These are phyloP conservation scores for Pezicula carpinea DNA, from an alignment of 2,329 filamentous ascomycete genomes.

Conservation along the genomic window DNA sequence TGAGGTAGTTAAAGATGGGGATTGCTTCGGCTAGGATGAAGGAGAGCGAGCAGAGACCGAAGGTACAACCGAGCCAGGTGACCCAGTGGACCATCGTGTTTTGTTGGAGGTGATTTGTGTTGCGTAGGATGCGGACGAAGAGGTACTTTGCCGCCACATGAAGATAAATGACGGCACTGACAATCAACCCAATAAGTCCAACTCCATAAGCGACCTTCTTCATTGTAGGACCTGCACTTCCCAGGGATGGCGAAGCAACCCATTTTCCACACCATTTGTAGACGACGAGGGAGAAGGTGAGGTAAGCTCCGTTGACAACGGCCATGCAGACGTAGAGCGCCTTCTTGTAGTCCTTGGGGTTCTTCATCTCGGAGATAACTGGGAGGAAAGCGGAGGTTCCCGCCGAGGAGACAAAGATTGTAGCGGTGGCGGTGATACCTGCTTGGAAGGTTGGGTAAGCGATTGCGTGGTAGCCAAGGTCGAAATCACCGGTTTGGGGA, in stretches of 20 bases:
- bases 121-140: slow-evolving; percentile 47
- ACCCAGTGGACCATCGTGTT: slow-evolving; percentile 46
- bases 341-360: slow-evolving; percentile 55
- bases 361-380: slow-evolving; percentile 61
- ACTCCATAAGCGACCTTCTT: slow-evolving; percentile 59
- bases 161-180: slow-evolving; percentile 34
- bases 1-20: slow-evolving; percentile 47
- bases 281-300: slow-evolving; percentile 46
- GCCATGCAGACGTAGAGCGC: slow-evolving; percentile 55
- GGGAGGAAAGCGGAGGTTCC: slow-evolving; percentile 58
- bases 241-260: slow-evolving; percentile 58
- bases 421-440: slow-evolving; percentile 52
- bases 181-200: slow-evolving; percentile 46
- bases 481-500: slow-evolving; percentile 52
- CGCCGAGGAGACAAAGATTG: slow-evolving; percentile 56
- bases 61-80: slow-evolving; percentile 42
- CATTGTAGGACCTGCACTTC: slow-evolving; percentile 52
- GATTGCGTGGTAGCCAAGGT: slow-evolving; percentile 54
- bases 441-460: slow-evolving; percentile 52
- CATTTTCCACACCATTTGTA: slow-evolving; percentile 59
- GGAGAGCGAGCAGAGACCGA: slow-evolving; percentile 35
- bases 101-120: slow-evolving; percentile 43
- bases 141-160: slow-evolving; percentile 48
- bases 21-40: slow-evolving; percentile 46
- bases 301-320: slow-evolving; percentile 51